phyloP scores from a whole-genome alignment of 805 yeast genomes.

The Metschnikowia chrysomelidarum region DNA sequence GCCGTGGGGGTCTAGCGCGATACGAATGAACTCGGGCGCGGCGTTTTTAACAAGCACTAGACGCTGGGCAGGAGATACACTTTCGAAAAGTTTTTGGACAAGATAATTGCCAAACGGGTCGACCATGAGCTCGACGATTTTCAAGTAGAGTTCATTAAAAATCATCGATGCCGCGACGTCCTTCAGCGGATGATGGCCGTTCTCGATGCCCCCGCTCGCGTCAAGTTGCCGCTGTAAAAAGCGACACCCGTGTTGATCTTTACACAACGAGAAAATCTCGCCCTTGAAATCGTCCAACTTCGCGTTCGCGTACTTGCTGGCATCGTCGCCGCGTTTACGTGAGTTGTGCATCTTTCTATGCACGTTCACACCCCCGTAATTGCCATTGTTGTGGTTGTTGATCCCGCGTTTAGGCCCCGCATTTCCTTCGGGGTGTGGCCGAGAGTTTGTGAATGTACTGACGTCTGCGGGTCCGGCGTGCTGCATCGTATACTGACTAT shows the following conservation, averaged over 20 bases:
- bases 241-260: conserved; percentile 96
- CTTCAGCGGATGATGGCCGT: conserved; percentile 16
- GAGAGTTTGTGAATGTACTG: too few relatives aligned
- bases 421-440: too few relatives aligned
- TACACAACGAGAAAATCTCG: conserved; percentile 76
- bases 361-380: conserved; percentile 33
- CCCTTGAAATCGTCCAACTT: conserved; percentile 66
- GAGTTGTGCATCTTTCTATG: conserved; percentile 43
- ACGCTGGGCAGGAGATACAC: conserved; percentile 68
- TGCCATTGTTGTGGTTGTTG: conserved; percentile 16
- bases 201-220: conserved; percentile 34
- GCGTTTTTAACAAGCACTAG: conserved; percentile 67
- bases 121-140: conserved; percentile 84
- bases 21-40: conserved; percentile 67
- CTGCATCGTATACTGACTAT: conserved; percentile 3
- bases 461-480: too few relatives aligned
- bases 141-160: conserved; percentile 73
- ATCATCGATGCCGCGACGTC: conserved; percentile 68
- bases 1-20: conserved; percentile 93
- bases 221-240: conserved; percentile 87
- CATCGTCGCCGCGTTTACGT: conserved; percentile 59
- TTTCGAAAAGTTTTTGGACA: conserved; percentile 85
- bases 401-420: too few relatives aligned
- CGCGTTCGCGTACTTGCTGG: conserved; percentile 66
- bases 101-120: conserved; percentile 98